These are phyloP conservation scores for Beauveria medogensis DNA, from an alignment of 2,329 filamentous ascomycete genomes.

Conservation along the genomic window DNA sequence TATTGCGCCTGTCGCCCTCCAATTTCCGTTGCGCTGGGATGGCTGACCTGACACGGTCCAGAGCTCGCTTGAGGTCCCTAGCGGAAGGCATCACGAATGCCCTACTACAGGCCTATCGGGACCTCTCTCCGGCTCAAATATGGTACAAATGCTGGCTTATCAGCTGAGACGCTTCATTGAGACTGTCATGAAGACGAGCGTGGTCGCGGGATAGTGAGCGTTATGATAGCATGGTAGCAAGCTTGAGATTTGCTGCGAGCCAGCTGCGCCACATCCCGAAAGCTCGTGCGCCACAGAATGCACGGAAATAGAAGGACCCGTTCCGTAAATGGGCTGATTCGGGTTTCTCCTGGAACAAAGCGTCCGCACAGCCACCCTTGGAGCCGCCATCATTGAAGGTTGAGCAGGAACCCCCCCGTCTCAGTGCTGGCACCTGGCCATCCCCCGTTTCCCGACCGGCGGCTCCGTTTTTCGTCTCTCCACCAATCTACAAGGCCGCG, in stretches of 20 bases:
- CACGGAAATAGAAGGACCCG: neutral
- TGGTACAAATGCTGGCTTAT: neutral
- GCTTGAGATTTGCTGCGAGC: neutral
- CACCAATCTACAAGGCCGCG: constrained; percentile 6
- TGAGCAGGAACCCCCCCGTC: neutral
- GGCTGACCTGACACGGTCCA: constrained; percentile 20
- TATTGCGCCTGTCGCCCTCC: constrained; percentile 31
- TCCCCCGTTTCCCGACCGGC: neutral
- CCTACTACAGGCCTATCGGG: neutral
- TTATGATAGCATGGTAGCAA: too few species aligned
- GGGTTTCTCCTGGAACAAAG: neutral
- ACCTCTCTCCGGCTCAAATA: neutral
- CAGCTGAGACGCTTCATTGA: neutral
- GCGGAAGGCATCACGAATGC: constrained; percentile 19
- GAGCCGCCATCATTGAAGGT: neutral
- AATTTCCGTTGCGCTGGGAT: constrained; percentile 19
- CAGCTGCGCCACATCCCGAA: constrained; percentile 4
- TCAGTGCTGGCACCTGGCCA: neutral
- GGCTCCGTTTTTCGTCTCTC: constrained; percentile 13
- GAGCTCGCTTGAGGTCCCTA: constrained; percentile 21
- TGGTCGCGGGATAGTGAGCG: neutral
- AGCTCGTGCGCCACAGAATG: neutral
- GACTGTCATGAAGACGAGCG: neutral
- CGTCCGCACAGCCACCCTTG: neutral
- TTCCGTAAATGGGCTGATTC: neutral